Conservation (phyloP, 768 basidiomycete species). For the Astraeus odoratus region DNA sequence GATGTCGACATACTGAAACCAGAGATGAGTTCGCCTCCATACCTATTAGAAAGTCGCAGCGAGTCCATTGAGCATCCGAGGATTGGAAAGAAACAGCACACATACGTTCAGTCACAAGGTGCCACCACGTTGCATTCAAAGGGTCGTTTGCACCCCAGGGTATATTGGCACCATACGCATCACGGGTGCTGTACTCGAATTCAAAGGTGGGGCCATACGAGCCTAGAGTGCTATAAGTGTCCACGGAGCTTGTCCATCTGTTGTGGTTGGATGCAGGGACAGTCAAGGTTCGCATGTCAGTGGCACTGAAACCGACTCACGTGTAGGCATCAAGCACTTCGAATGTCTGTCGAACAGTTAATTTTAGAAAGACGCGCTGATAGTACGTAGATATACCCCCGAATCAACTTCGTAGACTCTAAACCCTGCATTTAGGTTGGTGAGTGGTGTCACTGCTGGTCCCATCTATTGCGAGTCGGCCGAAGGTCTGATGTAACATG, state of each 20-base stretch:
- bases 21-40: constrained; percentile 53
- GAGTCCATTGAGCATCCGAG: neutral
- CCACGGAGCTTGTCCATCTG: constrained; percentile 66
- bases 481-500: constrained; percentile 3
- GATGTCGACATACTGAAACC: constrained; percentile 40
- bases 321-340: constrained; percentile 75
- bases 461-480: constrained; percentile 40
- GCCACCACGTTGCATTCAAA: constrained; percentile 81
- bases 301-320: constrained; percentile 31
- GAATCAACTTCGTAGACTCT: constrained; percentile 43
- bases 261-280: constrained; percentile 2
- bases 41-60: constrained; percentile 28
- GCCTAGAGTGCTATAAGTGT: constrained; percentile 52
- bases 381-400: constrained; percentile 33
- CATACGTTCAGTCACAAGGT: constrained; percentile 66
- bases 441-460: constrained; percentile 64
- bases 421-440: constrained; percentile 72
- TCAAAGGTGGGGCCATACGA: constrained; percentile 52
- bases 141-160: constrained; percentile 61
- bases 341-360: constrained; percentile 47
- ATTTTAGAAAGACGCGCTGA: neutral
- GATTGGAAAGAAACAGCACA: constrained; percentile 3
- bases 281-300: neutral
- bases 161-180: constrained; percentile 50
- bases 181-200: constrained; percentile 63